These are phyloP conservation scores for Suillus alpinus DNA, from an alignment of 768 basidiomycete genomes.

Conservation along the genomic window DNA sequence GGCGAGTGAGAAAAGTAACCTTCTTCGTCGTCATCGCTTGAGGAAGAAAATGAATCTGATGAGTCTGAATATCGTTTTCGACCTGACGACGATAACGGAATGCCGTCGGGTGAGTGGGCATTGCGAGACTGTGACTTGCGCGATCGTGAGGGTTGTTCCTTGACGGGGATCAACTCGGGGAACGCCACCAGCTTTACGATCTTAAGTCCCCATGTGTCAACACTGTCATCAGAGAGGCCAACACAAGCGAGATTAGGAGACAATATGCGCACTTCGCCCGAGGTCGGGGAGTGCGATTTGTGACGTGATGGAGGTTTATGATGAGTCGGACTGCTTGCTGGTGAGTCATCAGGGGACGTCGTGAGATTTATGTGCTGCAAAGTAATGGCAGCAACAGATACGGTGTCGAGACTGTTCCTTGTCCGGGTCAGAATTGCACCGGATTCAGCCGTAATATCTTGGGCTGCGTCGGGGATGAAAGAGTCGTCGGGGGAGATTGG, in stretches of 20 bases:
- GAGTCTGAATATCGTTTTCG: constrained; percentile 18
- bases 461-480: constrained; percentile 25
- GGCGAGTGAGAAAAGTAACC: constrained; percentile 65
- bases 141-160: constrained; percentile 5
- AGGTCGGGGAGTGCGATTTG: constrained; percentile 53
- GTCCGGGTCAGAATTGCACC: constrained; percentile 51
- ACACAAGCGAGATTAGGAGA: constrained; percentile 75
- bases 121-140: neutral
- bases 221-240: constrained; percentile 64
- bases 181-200: constrained; percentile 76
- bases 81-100: constrained; percentile 8
- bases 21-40: constrained; percentile 38
- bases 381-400: constrained; percentile 11
- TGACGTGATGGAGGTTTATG: constrained; percentile 23
- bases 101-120: neutral
- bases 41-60: constrained; percentile 26
- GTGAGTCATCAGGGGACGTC: constrained; percentile 5
- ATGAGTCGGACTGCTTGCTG: constrained; percentile 8
- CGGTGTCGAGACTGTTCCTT: constrained; percentile 37
- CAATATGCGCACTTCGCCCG: constrained; percentile 59
- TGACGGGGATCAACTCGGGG: constrained; percentile 60
- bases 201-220: constrained; percentile 74
- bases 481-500: constrained; percentile 30
- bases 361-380: constrained; percentile 7
- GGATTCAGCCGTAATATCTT: constrained; percentile 30